Percentiles rank a stretch among this genome's conserved stretches.
Conservation (phyloP, 257 asterid species). For the Lycium ferocissimum region DNA sequence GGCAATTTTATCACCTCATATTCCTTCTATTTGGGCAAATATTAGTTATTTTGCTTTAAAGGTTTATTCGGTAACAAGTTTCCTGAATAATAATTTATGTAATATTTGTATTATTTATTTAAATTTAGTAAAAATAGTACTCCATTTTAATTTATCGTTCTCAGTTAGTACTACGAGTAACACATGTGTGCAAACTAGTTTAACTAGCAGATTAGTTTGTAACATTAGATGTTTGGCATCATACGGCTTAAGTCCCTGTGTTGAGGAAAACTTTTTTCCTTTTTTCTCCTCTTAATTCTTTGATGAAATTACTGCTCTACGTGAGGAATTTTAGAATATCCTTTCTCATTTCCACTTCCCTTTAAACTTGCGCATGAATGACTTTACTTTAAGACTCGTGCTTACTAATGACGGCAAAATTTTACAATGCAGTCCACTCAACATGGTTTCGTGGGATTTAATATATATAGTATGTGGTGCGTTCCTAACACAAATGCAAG, state of each 20-base stretch:
- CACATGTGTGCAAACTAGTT: background rate
- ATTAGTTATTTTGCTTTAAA: too few relatives aligned
- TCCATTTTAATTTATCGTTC: background rate
- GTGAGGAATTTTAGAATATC: background rate
- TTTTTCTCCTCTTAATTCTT: background rate
- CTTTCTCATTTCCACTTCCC: background rate
- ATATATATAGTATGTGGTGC: slow-evolving; percentile 40
- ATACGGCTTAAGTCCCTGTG: too few relatives aligned
- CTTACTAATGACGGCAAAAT: slow-evolving; percentile 17
- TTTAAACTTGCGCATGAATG: background rate
- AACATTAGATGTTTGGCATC: too few relatives aligned
- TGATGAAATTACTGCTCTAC: background rate
- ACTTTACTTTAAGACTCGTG: background rate
- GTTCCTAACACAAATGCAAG: slow-evolving; percentile 47
- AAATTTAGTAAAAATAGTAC: too few relatives aligned
- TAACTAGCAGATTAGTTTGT: background rate
- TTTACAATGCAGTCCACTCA: slow-evolving; percentile 40
- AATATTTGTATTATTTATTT: background rate
- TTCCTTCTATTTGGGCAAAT: background rate
- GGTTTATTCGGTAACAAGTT: too few relatives aligned
- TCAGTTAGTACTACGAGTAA: background rate
- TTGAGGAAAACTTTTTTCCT: too few relatives aligned
- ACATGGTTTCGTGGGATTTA: background rate
- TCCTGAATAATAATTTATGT: too few relatives aligned
- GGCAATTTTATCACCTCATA: background rate